Base-by-base conservation (phyloP, 495 filamentous ascomycete genomes). In the Usnea hakonensis region DNA sequence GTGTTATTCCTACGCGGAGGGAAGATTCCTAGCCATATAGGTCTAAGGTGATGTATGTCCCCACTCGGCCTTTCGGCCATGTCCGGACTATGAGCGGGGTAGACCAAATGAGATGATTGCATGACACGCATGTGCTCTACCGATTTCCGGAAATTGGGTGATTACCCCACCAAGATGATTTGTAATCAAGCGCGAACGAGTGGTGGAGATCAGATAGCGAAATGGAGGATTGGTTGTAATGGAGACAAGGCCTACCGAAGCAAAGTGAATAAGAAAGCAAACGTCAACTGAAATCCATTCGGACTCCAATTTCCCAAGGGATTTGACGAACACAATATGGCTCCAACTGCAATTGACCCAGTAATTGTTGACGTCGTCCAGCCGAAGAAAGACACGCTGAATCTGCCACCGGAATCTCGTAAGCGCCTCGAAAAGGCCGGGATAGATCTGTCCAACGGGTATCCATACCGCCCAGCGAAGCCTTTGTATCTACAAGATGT, bases 401-500 rank as follows among this genome's bases (percentile, higher is more conserved):
- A 72, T 8, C 75, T 90, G 21, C 85, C 86, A 13, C 71, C 71
- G 19, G 61, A 78, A 14, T 75, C 83, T 2, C 76, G 79, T 23
- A 73, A 74, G 41, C 80, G 86, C 14, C 76, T 88, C 8, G 81
- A 83, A 58, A 86, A 84, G 56, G 82, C 83, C 0, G 85, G 82
- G 2, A 79, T 88, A 58, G 84, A 88, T 66, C 75, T 88, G 14
- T 83, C 82, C 2, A 72, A 79, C 0, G 85, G 85, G 1, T 89
- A 90, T 62, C 86, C 87, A 0, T 87, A 88, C 63, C 81, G 85
- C 5, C 87, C 85, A 5, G 76, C 81, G 3, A 79, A 78, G 60
- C 86, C 86, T 10, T 74, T 88, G 5, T 89, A 83, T 67, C 70
- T 86, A 5, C 82, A 89, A 59, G 86, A 90, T 61, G 85, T 86